phyloP scores from a whole-genome alignment of 1,139 yeast genomes.

The Geotrichum phurueaensis region DNA sequence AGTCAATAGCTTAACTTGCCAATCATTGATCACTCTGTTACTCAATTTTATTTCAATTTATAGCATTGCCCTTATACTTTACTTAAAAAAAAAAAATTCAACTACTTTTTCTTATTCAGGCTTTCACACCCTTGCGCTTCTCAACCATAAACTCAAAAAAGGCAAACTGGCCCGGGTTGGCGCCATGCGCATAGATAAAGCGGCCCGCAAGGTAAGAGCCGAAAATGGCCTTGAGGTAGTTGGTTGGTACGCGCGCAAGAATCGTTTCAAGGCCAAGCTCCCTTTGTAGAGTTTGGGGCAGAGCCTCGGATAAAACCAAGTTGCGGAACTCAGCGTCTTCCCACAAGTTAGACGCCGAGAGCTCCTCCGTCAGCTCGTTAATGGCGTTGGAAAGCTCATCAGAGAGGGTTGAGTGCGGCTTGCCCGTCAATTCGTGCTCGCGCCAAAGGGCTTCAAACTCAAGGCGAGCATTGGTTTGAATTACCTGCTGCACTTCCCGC shows the following conservation, averaged over 20 bases:
- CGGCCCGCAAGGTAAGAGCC: conserved; percentile 87
- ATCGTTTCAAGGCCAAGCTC: conserved; percentile 73
- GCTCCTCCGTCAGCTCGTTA: conserved; percentile 83
- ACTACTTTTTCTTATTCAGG: background rate
- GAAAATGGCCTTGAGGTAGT: conserved; percentile 82
- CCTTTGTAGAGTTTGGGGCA: conserved; percentile 67
- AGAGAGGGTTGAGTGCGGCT: conserved; percentile 70
- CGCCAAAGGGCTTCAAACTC: conserved; percentile 89
- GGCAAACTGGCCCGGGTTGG: conserved; percentile 73
- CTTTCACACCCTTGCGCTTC: conserved; percentile 23
- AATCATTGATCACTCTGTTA: no score
- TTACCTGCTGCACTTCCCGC: conserved; percentile 67
- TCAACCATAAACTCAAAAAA: conserved; percentile 64
- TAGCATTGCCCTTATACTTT: background rate
- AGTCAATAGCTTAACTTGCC: no score
- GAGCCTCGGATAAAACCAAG: conserved; percentile 64
- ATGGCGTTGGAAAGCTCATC: conserved; percentile 82
- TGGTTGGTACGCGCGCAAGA: conserved; percentile 73
- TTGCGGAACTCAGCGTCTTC: conserved; percentile 74
- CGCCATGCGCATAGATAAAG: conserved; percentile 82
- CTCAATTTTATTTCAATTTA: no score
- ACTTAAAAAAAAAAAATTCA: no score
- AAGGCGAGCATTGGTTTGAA: conserved; percentile 69
- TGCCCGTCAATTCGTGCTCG: conserved; percentile 60
- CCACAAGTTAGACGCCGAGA: conserved; percentile 81